A percentile compares a stretch with the other conserved stretches of the same genome.
Evolutionary conservation across 148 eudicot genomes (phyloP).

Genomic region (Vaccinium vitisidaea): DNA sequence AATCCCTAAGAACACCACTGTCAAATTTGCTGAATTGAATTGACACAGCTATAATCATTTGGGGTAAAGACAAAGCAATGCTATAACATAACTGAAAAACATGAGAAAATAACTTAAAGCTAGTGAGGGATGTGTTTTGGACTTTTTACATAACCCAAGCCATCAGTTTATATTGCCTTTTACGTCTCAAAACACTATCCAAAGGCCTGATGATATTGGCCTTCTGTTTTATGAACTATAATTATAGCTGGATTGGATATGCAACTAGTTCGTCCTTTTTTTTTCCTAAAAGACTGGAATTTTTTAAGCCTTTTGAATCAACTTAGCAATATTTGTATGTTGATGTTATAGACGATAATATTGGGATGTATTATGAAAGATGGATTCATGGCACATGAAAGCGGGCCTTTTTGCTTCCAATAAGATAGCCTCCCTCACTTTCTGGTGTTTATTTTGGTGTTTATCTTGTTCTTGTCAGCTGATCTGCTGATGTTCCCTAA

Average conservation of each 20-base stretch:
- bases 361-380: not conserved
- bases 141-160: not conserved
- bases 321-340: not conserved
- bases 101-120: not conserved
- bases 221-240: not conserved
- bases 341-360: not conserved
- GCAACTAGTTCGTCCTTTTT: not conserved
- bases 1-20: not conserved
- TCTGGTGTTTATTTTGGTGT: not conserved
- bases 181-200: not conserved
- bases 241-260: not conserved
- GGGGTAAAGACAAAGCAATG: not conserved
- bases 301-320: not conserved
- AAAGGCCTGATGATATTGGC: not conserved
- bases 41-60: not conserved
- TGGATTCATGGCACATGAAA: not conserved
- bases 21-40: not conserved
- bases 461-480: not conserved
- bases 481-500: not conserved
- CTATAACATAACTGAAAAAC: not conserved
- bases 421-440: not conserved
- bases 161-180: not conserved
- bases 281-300: not conserved
- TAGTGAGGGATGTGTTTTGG: not conserved
- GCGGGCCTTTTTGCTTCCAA: not conserved